phyloP scores from a whole-genome alignment of 305 asterid genomes.

The Stenogyne calaminthoides region DNA sequence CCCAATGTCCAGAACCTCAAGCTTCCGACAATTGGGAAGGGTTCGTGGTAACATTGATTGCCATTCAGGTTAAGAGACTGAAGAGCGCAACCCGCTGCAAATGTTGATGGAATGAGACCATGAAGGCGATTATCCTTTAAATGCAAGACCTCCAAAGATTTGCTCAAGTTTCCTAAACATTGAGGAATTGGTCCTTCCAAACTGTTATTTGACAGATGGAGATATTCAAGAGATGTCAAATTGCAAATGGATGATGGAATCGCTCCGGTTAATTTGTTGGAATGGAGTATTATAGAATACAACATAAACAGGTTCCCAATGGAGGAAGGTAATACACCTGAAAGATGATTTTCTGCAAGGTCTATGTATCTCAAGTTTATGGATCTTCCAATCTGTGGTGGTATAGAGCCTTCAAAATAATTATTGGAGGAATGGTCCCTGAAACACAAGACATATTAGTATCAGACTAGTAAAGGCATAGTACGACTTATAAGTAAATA shows the following conservation, averaged over 20 bases:
- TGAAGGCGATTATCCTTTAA: constrained; percentile 16
- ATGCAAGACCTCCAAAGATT: not conserved
- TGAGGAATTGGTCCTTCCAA: constrained; percentile 35
- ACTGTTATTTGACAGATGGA: constrained; percentile 30
- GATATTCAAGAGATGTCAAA: not conserved
- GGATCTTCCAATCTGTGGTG: too few relatives aligned
- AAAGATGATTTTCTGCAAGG: too few relatives aligned
- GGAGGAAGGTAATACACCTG: too few relatives aligned
- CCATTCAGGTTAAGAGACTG: constrained; percentile 15
- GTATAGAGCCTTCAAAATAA: too few relatives aligned
- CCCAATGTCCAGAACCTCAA: constrained; percentile 19
- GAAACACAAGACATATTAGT: too few relatives aligned
- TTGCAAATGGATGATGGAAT: constrained; percentile 33
- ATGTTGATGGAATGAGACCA: constrained; percentile 18
- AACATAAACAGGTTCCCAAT: too few relatives aligned
- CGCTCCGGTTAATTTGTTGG: too few relatives aligned
- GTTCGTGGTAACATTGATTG: constrained; percentile 19
- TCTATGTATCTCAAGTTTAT: too few relatives aligned
- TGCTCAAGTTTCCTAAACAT: constrained; percentile 32
- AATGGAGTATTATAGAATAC: too few relatives aligned
- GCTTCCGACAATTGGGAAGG: constrained; percentile 6
- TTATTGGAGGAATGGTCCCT: too few relatives aligned
- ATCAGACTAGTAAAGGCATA: too few relatives aligned
- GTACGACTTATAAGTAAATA: too few relatives aligned
- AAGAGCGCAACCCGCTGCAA: not conserved